phyloP scores from a whole-genome alignment of 768 basidiomycete genomes.

The Boletus sensibilis region DNA sequence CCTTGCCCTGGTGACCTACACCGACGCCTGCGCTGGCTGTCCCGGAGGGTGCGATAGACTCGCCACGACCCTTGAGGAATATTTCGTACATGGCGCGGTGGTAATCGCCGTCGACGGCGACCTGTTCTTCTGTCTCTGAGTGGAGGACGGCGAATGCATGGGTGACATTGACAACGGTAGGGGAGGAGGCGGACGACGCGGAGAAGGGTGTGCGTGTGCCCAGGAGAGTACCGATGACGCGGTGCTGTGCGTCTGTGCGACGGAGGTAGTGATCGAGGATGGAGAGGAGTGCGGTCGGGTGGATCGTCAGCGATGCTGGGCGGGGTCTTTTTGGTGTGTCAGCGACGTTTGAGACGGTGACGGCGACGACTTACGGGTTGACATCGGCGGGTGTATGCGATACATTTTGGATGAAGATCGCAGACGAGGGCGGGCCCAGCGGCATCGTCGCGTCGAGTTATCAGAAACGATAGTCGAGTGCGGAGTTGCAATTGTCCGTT shows the following conservation, averaged over 20 bases:
- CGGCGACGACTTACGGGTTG: slow-evolving; percentile 33
- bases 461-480: slow-evolving; percentile 8
- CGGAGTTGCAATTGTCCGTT: slow-evolving; percentile 33
- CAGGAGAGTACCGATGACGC: slow-evolving; percentile 94
- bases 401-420: slow-evolving; percentile 39
- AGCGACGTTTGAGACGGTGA: background rate
- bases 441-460: slow-evolving; percentile 40
- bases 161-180: slow-evolving; percentile 59
- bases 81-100: slow-evolving; percentile 92
- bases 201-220: slow-evolving; percentile 65
- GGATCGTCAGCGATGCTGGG: slow-evolving; percentile 74
- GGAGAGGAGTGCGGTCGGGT: slow-evolving; percentile 90
- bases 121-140: slow-evolving; percentile 88
- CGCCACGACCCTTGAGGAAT: slow-evolving; percentile 59
- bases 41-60: slow-evolving; percentile 34
- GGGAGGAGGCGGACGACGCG: background rate
- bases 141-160: slow-evolving; percentile 91
- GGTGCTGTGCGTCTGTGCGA: slow-evolving; percentile 72
- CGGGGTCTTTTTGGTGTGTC: slow-evolving; percentile 48
- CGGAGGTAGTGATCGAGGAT: slow-evolving; percentile 97
- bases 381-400: slow-evolving; percentile 29
- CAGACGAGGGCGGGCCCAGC: slow-evolving; percentile 47
- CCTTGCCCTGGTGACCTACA: slow-evolving; percentile 30
- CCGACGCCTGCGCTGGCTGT: slow-evolving; percentile 18
- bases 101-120: slow-evolving; percentile 96